phyloP scores from a whole-genome alignment of 768 basidiomycete genomes.

The Boletus coccyginus region DNA sequence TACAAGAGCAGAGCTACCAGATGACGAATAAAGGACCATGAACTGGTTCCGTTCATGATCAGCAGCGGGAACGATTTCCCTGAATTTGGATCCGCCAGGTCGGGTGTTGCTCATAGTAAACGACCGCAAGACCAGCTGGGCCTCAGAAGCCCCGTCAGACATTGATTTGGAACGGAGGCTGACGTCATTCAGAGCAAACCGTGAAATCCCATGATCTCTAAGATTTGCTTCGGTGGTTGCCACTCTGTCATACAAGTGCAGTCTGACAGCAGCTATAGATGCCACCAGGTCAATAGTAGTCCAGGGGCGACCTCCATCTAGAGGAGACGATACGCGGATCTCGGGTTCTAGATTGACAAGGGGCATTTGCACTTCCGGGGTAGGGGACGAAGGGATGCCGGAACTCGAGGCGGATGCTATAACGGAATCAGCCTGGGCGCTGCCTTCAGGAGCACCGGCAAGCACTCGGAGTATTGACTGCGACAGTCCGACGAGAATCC shows the following conservation, averaged over 20 bases:
- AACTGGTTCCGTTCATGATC: conserved; percentile 87
- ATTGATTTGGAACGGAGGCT: conserved; percentile 77
- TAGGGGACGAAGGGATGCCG: neutral
- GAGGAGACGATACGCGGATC: conserved; percentile 34
- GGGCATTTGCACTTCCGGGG: conserved; percentile 2
- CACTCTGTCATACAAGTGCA: conserved; percentile 79
- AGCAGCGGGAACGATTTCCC: conserved; percentile 93
- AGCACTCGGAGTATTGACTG: conserved; percentile 70
- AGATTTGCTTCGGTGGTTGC: conserved; percentile 58
- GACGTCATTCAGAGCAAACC: conserved; percentile 80
- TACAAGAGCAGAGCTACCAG: conserved; percentile 66
- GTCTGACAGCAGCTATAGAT: conserved; percentile 63
- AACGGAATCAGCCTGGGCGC: conserved; percentile 29
- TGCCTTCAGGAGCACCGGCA: conserved; percentile 43
- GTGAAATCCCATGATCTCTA: conserved; percentile 77
- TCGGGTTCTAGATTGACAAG: conserved; percentile 50
- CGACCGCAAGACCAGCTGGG: conserved; percentile 84
- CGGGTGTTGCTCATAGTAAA: conserved; percentile 90
- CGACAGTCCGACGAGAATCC: conserved; percentile 60
- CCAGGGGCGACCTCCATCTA: conserved; percentile 42
- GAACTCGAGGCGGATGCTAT: conserved; percentile 14
- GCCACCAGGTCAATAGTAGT: conserved; percentile 73
- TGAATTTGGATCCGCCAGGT: conserved; percentile 77
- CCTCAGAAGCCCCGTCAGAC: conserved; percentile 80
- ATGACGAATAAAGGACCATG: conserved; percentile 85